A percentile compares a stretch with the other conserved stretches of the same genome.
Evolutionary conservation across 192 early-diverging fungal species (phyloP).

Genomic region (Coemansia sp.): DNA sequence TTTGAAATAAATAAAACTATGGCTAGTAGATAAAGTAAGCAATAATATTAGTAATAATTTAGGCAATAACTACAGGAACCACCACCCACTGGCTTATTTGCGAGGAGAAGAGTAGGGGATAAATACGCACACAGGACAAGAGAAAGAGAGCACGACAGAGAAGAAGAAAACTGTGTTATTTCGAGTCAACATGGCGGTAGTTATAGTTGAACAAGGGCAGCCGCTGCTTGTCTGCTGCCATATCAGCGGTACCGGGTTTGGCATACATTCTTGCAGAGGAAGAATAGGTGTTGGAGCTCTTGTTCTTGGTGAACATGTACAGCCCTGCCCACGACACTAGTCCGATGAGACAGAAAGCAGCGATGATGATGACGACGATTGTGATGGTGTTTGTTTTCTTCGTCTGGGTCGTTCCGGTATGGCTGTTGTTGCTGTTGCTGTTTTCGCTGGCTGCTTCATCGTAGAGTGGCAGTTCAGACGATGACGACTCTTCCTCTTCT

Average conservation of each 20-base stretch:
- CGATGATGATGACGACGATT: constrained; percentile 10
- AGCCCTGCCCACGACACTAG: constrained; percentile 29
- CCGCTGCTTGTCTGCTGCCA: neutral
- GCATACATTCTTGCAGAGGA: neutral
- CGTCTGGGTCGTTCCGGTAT: too few species aligned
- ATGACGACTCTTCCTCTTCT: neutral
- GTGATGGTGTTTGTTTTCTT: neutral
- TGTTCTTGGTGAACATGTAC: constrained; percentile 25
- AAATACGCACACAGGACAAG: too few species aligned
- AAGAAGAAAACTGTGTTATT: too few species aligned
- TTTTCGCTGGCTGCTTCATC: too few species aligned
- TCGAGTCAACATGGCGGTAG: neutral
- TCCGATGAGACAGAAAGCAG: constrained; percentile 17
- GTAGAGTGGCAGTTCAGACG: neutral
- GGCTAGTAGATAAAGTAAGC: too few species aligned
- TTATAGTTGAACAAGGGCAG: constrained; percentile 2
- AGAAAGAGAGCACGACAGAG: too few species aligned
- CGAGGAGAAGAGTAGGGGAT: too few species aligned
- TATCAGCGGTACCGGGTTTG: neutral
- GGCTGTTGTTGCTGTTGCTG: too few species aligned
- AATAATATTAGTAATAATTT: too few species aligned
- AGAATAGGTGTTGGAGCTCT: neutral
- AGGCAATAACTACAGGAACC: too few species aligned
- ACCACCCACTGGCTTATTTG: too few species aligned
- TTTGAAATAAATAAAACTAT: too few species aligned